phyloP scores from a whole-genome alignment of 441 rosid genomes.

The Lepidium campestre region DNA sequence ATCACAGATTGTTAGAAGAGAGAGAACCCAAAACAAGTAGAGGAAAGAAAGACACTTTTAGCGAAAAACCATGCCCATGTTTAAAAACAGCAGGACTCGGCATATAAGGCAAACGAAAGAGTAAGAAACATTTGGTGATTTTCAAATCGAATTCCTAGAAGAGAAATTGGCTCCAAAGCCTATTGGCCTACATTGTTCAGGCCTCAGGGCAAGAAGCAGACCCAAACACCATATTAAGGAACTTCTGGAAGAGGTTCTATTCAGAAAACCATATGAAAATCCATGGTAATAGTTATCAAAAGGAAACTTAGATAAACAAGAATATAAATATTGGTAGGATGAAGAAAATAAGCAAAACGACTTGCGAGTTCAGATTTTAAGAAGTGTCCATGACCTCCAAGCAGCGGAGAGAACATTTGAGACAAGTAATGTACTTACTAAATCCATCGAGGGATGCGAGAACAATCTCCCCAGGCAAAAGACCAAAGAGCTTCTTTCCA shows the following conservation, averaged over 20 bases:
- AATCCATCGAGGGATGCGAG: constrained; percentile 94
- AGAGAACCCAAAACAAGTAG: neutral
- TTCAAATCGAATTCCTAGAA: neutral
- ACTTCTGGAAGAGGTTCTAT: neutral
- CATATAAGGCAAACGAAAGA: neutral
- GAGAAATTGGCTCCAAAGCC: neutral
- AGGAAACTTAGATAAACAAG: neutral
- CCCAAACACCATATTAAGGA: neutral
- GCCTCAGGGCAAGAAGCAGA: neutral
- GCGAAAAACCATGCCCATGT: neutral
- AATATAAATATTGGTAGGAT: neutral
- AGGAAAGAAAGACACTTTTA: neutral
- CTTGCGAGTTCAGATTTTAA: neutral
- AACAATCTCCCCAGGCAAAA: constrained; percentile 81
- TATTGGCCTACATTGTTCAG: neutral
- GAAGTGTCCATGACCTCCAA: neutral
- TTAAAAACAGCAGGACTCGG: no score
- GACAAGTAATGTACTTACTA: constrained; percentile 44
- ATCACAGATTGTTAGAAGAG: neutral
- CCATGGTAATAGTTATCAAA: neutral
- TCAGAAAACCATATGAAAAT: neutral
- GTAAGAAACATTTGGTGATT: neutral
- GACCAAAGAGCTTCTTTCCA: constrained; percentile 78
- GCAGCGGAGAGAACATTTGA: neutral
- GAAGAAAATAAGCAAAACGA: neutral